Evolutionary conservation across 2,329 filamentous ascomycete species (phyloP), one percentile per base, ranked within the genome.

Genomic region (Trichoderma oligosporum): DNA sequence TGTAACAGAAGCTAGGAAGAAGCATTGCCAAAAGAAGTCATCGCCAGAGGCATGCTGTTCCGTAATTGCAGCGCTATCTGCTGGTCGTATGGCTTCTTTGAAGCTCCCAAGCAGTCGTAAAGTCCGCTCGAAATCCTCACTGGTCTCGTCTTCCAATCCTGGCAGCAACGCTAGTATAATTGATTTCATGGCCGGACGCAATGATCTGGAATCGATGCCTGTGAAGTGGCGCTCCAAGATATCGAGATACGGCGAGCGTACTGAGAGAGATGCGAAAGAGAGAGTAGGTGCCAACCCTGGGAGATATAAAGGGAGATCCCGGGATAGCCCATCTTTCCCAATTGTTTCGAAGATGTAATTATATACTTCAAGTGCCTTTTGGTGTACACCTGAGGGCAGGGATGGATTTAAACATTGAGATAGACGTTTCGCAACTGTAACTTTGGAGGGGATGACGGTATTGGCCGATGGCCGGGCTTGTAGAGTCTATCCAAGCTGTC

Each of bases 1-100:
- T 1, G 94, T 97, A 60, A 99, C 94, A 16, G 90, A 88, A 8
- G 93, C 91, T 16, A 99, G 77, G 67, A 99, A 97, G 68, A 99
- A 88, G 70, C 91, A 97, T 74, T 99, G 94, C 94, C 94, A 99
- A 71, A 97, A 99, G 71, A 94, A 97, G 62, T 89, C 89, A 63
- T 92, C 89, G 8, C 85, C 85, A 7, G 80, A 80, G 44, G 76
- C 82, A 70, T 82, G 83, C 35, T 73, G 78, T 56, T 70, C 72
- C 29, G 73, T 82, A 62, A 78, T 78, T 54, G 73, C 75, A 62
- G 81, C 74, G 60, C 80, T 79, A 24, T 74, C 73, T 7, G 73
- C 64, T 25, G 84, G 75, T 57, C 85, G 79, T 65, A 91, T 82
- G 46, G 83, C 81, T 58, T 80, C 73, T 66, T 92, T 91, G 69